These are phyloP conservation scores for Trametes punicea DNA, from an alignment of 768 basidiomycete genomes.

Conservation along the genomic window DNA sequence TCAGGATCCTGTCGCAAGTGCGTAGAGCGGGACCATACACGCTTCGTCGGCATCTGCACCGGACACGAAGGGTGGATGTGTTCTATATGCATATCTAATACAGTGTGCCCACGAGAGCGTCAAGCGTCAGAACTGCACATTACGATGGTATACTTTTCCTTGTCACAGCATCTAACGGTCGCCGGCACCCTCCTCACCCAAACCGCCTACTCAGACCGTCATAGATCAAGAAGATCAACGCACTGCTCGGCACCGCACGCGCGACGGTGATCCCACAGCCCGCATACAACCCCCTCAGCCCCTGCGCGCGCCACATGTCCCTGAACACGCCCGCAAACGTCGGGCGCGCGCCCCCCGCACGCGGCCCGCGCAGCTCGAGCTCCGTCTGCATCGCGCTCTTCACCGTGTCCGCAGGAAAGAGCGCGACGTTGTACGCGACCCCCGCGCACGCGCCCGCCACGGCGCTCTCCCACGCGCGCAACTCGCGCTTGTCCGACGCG, in stretches of 20 bases:
- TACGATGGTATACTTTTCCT: neutral
- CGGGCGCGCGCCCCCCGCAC: constrained; percentile 34
- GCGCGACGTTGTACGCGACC: constrained; percentile 77
- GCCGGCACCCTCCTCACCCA: constrained; percentile 31
- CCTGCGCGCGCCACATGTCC: constrained; percentile 72
- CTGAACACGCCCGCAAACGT: constrained; percentile 57
- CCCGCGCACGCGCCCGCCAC: constrained; percentile 84
- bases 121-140: neutral
- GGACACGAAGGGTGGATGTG: neutral
- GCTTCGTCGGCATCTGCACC: neutral
- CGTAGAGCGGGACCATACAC: too few species aligned
- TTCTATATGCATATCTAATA: neutral
- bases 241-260: constrained; percentile 83
- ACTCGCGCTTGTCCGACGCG: constrained; percentile 31
- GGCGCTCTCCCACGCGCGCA: constrained; percentile 74
- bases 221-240: constrained; percentile 90
- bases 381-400: constrained; percentile 95
- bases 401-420: constrained; percentile 94
- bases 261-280: constrained; percentile 91
- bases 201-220: constrained; percentile 65
- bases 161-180: neutral
- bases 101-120: neutral
- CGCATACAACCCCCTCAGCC: constrained; percentile 82
- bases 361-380: constrained; percentile 68
- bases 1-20: too few species aligned